phyloP scores from a whole-genome alignment of 768 basidiomycete species.

The Agrocybe pediades region DNA sequence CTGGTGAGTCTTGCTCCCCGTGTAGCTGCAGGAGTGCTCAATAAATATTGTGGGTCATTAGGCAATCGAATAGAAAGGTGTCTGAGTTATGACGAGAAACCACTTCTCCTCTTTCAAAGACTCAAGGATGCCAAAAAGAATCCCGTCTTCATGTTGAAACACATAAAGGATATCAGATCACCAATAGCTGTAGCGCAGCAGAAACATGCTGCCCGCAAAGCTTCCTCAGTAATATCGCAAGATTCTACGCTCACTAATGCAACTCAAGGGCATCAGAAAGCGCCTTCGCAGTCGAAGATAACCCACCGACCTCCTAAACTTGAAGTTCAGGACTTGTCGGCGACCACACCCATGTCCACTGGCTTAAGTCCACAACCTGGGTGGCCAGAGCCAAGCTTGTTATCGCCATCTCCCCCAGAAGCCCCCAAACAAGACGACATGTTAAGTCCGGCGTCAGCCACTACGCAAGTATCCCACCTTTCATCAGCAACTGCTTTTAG shows the following conservation, averaged over 20 bases:
- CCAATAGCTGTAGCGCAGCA: constrained; percentile 96
- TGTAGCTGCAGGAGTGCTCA: not conserved
- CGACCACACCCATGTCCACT: constrained; percentile 53
- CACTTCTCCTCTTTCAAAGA: constrained; percentile 93
- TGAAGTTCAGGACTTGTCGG: constrained; percentile 65
- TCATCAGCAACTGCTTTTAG: constrained; percentile 25
- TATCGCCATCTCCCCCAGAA: constrained; percentile 66
- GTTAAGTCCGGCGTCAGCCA: constrained; percentile 37
- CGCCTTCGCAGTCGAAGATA: constrained; percentile 39
- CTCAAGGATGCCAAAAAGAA: constrained; percentile 97
- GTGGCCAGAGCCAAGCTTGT: constrained; percentile 69
- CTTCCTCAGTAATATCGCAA: constrained; percentile 54
- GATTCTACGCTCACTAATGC: constrained; percentile 41
- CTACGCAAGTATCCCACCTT: constrained; percentile 29
- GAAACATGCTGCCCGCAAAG: constrained; percentile 90
- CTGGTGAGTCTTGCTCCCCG: constrained; percentile 53
- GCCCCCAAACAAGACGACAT: constrained; percentile 41
- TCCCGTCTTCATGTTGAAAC: constrained; percentile 98
- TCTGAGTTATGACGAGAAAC: constrained; percentile 97
- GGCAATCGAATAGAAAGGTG: constrained; percentile 88
- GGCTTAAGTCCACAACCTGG: constrained; percentile 67
- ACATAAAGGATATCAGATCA: constrained; percentile 95
- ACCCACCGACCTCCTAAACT: constrained; percentile 66
- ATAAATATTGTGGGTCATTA: constrained; percentile 22
- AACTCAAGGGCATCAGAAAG: constrained; percentile 46